phyloP scores from a whole-genome alignment of 148 eudicot genomes.

The Nepenthes gracilis region DNA sequence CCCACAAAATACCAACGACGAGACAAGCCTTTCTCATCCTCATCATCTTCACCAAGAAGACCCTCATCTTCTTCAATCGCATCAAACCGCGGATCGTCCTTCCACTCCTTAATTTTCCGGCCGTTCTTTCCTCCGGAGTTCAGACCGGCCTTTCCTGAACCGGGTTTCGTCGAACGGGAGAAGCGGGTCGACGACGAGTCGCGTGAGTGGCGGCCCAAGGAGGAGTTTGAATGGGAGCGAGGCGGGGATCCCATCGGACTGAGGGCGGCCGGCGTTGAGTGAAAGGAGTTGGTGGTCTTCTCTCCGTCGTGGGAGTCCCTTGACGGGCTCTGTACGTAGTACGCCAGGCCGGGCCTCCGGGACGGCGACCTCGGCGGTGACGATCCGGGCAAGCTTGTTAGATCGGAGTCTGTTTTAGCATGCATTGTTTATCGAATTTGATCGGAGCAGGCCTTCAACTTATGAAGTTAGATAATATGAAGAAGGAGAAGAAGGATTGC shows the following conservation, averaged over 20 bases:
- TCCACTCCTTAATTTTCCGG: conserved; percentile 11
- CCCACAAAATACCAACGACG: conserved; percentile 41
- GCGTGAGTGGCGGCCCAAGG: conserved; percentile 57
- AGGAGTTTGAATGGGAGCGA: conserved; percentile 31
- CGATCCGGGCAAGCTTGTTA: conserved; percentile 55
- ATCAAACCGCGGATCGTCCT: conserved; percentile 33
- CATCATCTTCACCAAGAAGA: conserved; percentile 41
- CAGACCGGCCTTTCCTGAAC: conserved; percentile 21
- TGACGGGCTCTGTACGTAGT: conserved; percentile 94
- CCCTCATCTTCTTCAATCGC: conserved; percentile 70
- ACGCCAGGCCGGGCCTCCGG: conserved; percentile 25
- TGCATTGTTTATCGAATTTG: conserved; percentile 21
- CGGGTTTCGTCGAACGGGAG: conserved; percentile 59
- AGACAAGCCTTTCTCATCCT: conserved; percentile 13
- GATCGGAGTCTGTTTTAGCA: conserved; percentile 78
- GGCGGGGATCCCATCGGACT: conserved; percentile 84
- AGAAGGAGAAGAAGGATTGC: too few species aligned
- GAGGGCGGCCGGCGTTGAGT: conserved; percentile 55
- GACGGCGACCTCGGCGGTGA: conserved; percentile 30
- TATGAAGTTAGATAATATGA: background rate
- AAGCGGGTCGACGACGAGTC: conserved; percentile 79
- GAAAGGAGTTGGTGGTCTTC: conserved; percentile 64
- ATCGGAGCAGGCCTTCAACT: background rate
- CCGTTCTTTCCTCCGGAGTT: conserved; percentile 12
- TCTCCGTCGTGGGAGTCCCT: conserved; percentile 84